phyloP scores from a whole-genome alignment of 2,329 filamentous ascomycete genomes.

The Alternaria sp. region DNA sequence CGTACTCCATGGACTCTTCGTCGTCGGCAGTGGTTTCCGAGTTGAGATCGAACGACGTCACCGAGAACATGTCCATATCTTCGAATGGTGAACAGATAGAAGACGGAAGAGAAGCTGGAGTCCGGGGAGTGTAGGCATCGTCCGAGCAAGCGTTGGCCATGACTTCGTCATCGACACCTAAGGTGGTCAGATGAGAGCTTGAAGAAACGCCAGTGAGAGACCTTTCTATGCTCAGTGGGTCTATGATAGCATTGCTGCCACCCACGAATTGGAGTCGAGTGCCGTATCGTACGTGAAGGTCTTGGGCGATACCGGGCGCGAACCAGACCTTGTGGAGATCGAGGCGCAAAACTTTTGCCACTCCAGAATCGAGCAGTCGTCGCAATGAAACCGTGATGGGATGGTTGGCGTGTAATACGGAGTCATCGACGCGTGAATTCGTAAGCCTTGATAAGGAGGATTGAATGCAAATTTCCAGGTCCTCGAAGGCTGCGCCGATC shows the following conservation, averaged over 20 bases:
- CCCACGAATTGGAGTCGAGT: slow-evolving; percentile 10
- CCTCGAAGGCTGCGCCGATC: slow-evolving; percentile 18
- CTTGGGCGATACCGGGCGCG: slow-evolving; percentile 11
- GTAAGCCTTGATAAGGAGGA: slow-evolving; percentile 17
- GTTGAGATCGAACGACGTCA: slow-evolving; percentile 7
- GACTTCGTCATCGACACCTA: slow-evolving; percentile 13
- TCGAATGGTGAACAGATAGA: slow-evolving; percentile 15
- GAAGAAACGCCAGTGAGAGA: slow-evolving; percentile 7
- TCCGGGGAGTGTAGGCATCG: neutral
- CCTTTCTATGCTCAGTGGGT: slow-evolving; percentile 1
- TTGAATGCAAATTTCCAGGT: slow-evolving; percentile 13
- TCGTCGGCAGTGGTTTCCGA: neutral
- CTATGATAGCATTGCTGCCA: neutral
- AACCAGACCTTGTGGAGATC: slow-evolving; percentile 20
- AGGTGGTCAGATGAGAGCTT: slow-evolving; percentile 8
- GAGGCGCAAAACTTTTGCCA: slow-evolving; percentile 11
- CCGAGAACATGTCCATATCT: slow-evolving; percentile 20
- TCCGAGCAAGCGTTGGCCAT: neutral
- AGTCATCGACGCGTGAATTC: slow-evolving; percentile 25
- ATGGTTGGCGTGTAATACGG: slow-evolving; percentile 16
- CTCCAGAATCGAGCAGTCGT: slow-evolving; percentile 11
- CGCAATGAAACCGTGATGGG: slow-evolving; percentile 20
- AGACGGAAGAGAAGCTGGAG: slow-evolving; percentile 10
- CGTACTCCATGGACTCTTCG: neutral
- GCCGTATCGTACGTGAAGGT: slow-evolving; percentile 8